phyloP scores from a whole-genome alignment of 1,139 yeast species.

The Geotrichum histeridarum region DNA sequence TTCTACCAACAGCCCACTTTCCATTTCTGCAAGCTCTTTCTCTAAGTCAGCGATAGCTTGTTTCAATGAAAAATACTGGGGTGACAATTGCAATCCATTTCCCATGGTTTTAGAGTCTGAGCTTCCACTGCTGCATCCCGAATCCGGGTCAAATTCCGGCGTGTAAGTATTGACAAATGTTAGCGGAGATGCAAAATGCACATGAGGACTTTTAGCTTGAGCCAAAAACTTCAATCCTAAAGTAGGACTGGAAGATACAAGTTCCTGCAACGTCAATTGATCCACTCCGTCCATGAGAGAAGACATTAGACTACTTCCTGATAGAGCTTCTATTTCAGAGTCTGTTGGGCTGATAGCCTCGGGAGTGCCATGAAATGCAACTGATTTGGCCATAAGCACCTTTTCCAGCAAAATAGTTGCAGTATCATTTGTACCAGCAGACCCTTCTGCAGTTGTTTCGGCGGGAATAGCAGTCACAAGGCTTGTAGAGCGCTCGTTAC shows the following conservation, averaged over 20 bases:
- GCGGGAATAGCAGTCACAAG: conserved; percentile 18
- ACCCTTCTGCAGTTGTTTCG: background rate
- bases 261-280: conserved; percentile 4
- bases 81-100: background rate
- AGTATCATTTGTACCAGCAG: conserved; percentile 4
- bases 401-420: conserved; percentile 5
- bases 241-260: conserved; percentile 3
- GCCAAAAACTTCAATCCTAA: conserved; percentile 2
- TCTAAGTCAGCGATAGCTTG: conserved; percentile 7
- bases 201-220: conserved; percentile 5
- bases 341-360: background rate
- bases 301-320: background rate
- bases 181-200: conserved; percentile 15
- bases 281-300: conserved; percentile 4
- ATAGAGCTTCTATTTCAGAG: background rate
- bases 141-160: conserved; percentile 8
- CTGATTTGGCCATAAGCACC: background rate
- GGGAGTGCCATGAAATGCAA: background rate
- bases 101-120: background rate
- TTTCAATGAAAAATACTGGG: conserved; percentile 1
- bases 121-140: conserved; percentile 1
- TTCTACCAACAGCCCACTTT: background rate
- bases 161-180: conserved; percentile 11
- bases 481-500: conserved; percentile 18
- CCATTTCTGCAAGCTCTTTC: conserved; percentile 10